Evolutionary conservation across 2,329 filamentous ascomycete genomes (phyloP).

Genomic region (Fusarium agapanthi): DNA sequence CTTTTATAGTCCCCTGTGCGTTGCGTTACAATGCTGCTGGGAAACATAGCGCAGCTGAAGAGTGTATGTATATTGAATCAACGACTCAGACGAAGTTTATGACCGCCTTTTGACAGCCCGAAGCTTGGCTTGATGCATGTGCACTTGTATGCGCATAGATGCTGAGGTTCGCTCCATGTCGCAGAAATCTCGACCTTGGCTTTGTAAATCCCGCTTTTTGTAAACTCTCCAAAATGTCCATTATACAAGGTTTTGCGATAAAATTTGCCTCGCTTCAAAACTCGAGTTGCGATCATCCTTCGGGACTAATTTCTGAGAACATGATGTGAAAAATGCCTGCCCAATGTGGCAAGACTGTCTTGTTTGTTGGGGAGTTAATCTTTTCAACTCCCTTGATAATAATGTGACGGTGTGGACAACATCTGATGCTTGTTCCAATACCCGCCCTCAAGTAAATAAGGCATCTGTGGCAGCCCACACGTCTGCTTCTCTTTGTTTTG

Average conservation of each 20-base stretch:
- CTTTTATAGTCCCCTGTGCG: conserved; percentile 11
- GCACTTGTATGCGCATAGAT: not conserved
- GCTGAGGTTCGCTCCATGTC: not conserved
- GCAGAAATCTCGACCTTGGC: not conserved
- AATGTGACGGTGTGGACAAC: not conserved
- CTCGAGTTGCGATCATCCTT: not conserved
- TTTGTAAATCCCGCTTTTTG: not conserved
- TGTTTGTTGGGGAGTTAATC: not conserved
- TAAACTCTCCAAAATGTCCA: not conserved
- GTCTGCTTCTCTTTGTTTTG: conserved; percentile 44
- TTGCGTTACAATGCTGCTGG: conserved; percentile 6
- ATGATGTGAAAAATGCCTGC: not conserved
- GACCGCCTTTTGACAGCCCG: not conserved
- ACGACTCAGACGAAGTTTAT: conserved; percentile 2
- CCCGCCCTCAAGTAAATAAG: conserved; percentile 45
- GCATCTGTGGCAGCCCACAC: conserved; percentile 56
- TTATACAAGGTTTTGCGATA: not conserved
- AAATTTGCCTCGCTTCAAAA: not conserved
- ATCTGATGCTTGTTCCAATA: not conserved
- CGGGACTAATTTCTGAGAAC: not conserved
- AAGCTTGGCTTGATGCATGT: not conserved
- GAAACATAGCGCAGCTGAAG: not conserved
- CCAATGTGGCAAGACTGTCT: not conserved
- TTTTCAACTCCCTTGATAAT: not conserved
- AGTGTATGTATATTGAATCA: conserved; percentile 10